Evolutionary conservation across 805 yeast species (phyloP).

Genomic region (Sugiyamaella mastotermitis): DNA sequence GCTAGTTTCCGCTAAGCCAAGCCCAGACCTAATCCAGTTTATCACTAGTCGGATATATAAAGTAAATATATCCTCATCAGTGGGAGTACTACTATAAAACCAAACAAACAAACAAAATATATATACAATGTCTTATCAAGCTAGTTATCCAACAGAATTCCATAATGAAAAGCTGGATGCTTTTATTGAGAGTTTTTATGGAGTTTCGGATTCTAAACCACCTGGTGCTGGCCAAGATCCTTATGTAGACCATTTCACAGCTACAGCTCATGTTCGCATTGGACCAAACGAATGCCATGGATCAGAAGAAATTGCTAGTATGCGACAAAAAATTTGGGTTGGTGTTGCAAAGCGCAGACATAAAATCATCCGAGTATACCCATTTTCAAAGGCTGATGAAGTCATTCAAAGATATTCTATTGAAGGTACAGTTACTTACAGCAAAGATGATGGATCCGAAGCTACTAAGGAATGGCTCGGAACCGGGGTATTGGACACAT

Average conservation of each 20-base stretch:
- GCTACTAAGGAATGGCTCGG: neutral
- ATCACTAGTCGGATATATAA: neutral
- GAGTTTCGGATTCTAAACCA: conserved; percentile 2
- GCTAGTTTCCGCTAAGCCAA: too few relatives aligned
- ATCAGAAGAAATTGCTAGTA: conserved; percentile 2
- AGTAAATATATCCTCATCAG: neutral
- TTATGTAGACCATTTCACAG: neutral
- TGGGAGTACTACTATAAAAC: neutral
- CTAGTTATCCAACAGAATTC: neutral
- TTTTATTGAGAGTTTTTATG: conserved; percentile 2
- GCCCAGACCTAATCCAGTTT: too few relatives aligned
- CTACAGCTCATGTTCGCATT: neutral
- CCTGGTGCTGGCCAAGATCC: conserved; percentile 4
- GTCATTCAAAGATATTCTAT: neutral
- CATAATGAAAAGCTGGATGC: neutral
- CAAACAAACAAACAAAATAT: neutral
- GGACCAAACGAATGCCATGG: conserved; percentile 1
- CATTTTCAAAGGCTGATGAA: conserved; percentile 3
- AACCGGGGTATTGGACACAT: neutral
- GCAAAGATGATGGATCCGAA: neutral
- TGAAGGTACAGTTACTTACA: neutral
- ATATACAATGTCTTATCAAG: neutral
- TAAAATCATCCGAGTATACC: conserved; percentile 3
- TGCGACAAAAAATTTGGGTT: conserved; percentile 5
- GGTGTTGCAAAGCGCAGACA: neutral